These are phyloP conservation scores for Scleromitrula shiraiana DNA, from an alignment of 2,329 filamentous ascomycete species.

Conservation along the genomic window DNA sequence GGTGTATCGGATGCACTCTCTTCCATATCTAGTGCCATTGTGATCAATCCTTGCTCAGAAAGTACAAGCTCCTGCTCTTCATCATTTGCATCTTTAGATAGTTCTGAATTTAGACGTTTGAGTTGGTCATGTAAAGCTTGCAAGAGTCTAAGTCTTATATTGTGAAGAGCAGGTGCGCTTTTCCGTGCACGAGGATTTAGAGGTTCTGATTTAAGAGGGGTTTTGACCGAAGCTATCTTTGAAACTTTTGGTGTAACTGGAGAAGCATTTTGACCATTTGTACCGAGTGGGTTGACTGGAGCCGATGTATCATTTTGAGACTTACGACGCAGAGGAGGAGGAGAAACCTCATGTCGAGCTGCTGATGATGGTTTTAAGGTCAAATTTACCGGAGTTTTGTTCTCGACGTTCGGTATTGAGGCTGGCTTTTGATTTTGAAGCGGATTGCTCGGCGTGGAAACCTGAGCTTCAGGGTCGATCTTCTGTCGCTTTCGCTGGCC, in stretches of 20 bases:
- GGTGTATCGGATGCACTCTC: slow-evolving; percentile 63
- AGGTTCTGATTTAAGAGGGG: slow-evolving; percentile 37
- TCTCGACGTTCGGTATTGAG: neutral
- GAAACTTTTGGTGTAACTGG: neutral
- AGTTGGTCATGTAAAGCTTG: slow-evolving; percentile 59
- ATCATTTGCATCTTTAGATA: slow-evolving; percentile 44
- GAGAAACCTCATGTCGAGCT: slow-evolving; percentile 20
- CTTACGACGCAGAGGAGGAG: slow-evolving; percentile 24
- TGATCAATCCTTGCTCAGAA: slow-evolving; percentile 59
- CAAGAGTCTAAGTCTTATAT: slow-evolving; percentile 48
- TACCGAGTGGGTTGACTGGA: slow-evolving; percentile 1
- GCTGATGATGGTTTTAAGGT: slow-evolving; percentile 7
- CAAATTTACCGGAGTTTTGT: neutral
- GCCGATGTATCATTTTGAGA: slow-evolving; percentile 5
- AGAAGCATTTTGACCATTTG: neutral
- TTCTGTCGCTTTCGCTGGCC: slow-evolving; percentile 30
- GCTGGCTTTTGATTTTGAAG: neutral
- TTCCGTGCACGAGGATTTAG: slow-evolving; percentile 62
- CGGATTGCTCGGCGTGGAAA: neutral
- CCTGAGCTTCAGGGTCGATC: slow-evolving; percentile 14
- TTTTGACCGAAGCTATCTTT: slow-evolving; percentile 14
- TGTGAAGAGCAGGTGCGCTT: slow-evolving; percentile 47
- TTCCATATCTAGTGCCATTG: slow-evolving; percentile 67
- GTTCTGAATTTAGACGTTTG: slow-evolving; percentile 55
- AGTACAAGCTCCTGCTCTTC: slow-evolving; percentile 49